Evolutionary conservation across 2,329 filamentous ascomycete genomes (phyloP).

Genomic region (Neospermospora avenae): DNA sequence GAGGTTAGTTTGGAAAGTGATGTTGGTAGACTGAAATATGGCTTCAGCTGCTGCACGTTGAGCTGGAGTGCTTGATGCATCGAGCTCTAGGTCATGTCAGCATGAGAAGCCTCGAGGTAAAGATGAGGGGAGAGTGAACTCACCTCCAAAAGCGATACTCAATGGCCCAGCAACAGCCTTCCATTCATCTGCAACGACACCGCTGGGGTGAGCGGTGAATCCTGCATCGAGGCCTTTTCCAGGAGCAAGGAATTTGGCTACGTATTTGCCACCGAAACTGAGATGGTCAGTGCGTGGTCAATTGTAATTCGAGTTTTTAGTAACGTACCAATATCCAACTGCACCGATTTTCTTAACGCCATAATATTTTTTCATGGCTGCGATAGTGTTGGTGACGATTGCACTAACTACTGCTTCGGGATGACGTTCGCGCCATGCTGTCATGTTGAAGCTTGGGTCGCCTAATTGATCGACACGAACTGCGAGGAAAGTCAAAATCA

Average conservation of each 20-base stretch:
- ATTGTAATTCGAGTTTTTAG: no score
- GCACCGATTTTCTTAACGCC: conserved; percentile 52
- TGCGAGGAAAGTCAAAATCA: neutral
- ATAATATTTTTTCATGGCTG: conserved; percentile 44
- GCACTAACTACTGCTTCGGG: conserved; percentile 42
- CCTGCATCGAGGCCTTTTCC: conserved; percentile 53
- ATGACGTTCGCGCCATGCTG: conserved; percentile 42
- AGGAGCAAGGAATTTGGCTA: conserved; percentile 49
- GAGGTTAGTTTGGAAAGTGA: conserved; percentile 65
- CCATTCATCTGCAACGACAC: conserved; percentile 58
- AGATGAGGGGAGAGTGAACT: conserved; percentile 17
- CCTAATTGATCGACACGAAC: conserved; percentile 8
- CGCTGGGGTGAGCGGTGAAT: conserved; percentile 62
- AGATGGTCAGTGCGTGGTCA: no score
- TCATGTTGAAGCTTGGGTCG: conserved; percentile 40
- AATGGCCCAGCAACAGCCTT: conserved; percentile 53
- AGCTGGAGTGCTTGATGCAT: conserved; percentile 15
- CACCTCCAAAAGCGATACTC: conserved; percentile 60
- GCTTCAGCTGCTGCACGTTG: conserved; percentile 42
- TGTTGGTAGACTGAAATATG: conserved; percentile 49
- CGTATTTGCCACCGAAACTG: conserved; percentile 57
- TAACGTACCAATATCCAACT: conserved; percentile 53
- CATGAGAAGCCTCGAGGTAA: neutral
- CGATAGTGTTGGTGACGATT: conserved; percentile 45
- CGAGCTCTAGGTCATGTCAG: conserved; percentile 40